Base-by-base conservation (phyloP, 441 rosid species). In the Arabidopsis lyrata region DNA sequence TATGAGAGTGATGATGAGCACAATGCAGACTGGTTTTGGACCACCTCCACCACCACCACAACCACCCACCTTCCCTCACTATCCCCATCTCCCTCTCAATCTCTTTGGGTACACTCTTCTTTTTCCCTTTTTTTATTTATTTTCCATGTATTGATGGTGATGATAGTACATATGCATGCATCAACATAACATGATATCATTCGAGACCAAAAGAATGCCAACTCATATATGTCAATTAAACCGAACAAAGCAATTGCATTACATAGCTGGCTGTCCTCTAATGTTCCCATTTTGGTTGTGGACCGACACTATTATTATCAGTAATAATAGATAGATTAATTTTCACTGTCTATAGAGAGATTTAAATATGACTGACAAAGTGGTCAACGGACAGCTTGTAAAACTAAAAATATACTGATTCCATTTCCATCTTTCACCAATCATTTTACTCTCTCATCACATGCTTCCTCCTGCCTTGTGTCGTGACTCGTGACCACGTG, bases 31-130 rank as follows among this genome's bases (percentile, higher is more conserved):
- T 50, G 94, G 91, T 56, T 84, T 87, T 81, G 96, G 92, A 77
- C 88, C 71, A 75, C 63, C 85, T 32, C 87, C 88, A 74, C 87
- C 93, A 22, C 83, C 91, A 35, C 85, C 88, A 76, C 87, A 95
- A 32, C 84, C 92, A 34, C 42, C 61, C 78, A 87, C 93, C 84
- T 88, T 88, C 81, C 88, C 97, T 77, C 98, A 88, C 77, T 93
- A 89, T 88, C 86, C 92, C 80, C 83, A 89, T 80, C 97, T 91
- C 52, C 93, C 98, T 48, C 89, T 79, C 55, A 88, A 86, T 87
- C 78, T 89, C 64, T 91, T 88, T 83, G 95, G 93, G 92, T 86
- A 80, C 10, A 50, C 16, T 62, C 60, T 39, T 44, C 29, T 13
- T 44, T 14, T 60, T 50, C 8, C 3, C 27, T 31, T 8, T 39